Percentiles rank a stretch among this genome's conserved stretches.
Evolutionary conservation across 163 green algal species (phyloP).

Genomic region (Trebouxia gelatinosa): DNA sequence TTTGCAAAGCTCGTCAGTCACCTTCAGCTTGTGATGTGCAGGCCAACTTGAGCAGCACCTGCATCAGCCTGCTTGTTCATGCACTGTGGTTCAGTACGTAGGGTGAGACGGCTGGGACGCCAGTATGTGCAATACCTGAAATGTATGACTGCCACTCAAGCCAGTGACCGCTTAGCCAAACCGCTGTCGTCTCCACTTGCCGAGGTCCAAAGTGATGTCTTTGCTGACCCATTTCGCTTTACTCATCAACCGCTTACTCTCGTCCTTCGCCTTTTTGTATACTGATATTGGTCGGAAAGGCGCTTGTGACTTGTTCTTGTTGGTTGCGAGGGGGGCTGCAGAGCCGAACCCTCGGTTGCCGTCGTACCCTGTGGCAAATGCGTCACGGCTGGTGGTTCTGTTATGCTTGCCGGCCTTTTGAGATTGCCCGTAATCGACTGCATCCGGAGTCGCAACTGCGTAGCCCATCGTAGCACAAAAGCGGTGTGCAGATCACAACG

Average conservation of each 20-base stretch:
- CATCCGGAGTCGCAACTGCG: constrained; percentile 12
- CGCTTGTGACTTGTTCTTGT: constrained; percentile 20
- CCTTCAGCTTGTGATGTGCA: background rate
- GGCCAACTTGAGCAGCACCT: background rate
- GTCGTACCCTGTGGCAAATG: constrained; percentile 21
- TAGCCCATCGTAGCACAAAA: background rate
- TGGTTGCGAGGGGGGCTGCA: background rate
- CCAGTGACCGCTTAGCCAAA: background rate
- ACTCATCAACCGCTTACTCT: constrained; percentile 2
- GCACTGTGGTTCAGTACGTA: background rate
- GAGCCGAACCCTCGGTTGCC: background rate
- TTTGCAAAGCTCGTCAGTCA: too few relatives aligned
- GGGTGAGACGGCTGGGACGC: background rate
- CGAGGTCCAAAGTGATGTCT: background rate
- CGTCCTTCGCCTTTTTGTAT: constrained; percentile 10
- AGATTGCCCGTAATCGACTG: constrained; percentile 4
- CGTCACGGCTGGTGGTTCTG: constrained; percentile 31
- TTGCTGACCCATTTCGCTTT: constrained; percentile 20
- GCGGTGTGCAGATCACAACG: background rate
- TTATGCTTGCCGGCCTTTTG: constrained; percentile 18
- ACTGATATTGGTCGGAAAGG: constrained; percentile 12
- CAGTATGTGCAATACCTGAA: background rate
- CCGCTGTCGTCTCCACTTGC: constrained; percentile 24
- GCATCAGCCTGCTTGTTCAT: background rate
- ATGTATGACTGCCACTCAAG: background rate